A percentile compares a stretch with the other conserved stretches of the same genome.
Conservation (phyloP, 192 early-diverging fungal species). For the Phycomyces blakesleeanus region DNA sequence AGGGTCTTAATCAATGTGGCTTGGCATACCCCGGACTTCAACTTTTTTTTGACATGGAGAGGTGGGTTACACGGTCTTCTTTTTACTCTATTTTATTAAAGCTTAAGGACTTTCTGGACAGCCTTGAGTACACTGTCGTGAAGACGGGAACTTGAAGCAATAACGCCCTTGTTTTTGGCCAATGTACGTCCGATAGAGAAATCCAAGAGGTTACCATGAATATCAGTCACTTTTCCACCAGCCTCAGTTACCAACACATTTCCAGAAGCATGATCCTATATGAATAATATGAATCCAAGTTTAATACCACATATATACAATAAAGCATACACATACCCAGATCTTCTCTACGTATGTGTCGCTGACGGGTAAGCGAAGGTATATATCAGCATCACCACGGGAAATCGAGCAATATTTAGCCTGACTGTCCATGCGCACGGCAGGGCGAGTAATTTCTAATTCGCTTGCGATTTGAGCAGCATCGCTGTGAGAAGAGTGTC, state of each 20-base stretch:
- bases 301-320: background rate
- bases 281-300: background rate
- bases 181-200: constrained; percentile 87
- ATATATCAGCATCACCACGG: constrained; percentile 91
- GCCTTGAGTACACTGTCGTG: constrained; percentile 76
- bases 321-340: constrained; percentile 80
- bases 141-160: constrained; percentile 74
- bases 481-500: constrained; percentile 85
- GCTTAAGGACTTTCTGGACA: constrained; percentile 57
- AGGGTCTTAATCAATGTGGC: background rate
- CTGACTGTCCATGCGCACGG: constrained; percentile 95
- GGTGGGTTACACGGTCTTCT: background rate
- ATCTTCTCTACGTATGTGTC: constrained; percentile 93
- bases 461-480: constrained; percentile 70
- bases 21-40: constrained; percentile 1
- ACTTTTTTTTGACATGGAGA: background rate
- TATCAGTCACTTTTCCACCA: constrained; percentile 84
- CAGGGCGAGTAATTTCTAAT: constrained; percentile 73
- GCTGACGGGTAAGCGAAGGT: constrained; percentile 78
- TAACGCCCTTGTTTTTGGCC: constrained; percentile 80
- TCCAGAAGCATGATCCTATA: constrained; percentile 91
- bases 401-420: constrained; percentile 94
- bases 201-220: constrained; percentile 80
- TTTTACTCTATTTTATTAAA: constrained; percentile 10
- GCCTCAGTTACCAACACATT: constrained; percentile 87